A percentile compares a stretch with the other conserved stretches of the same genome.
These are phyloP conservation scores for Jamesozyma hellenica DNA, from an alignment of 805 yeast species.

Conservation along the genomic window DNA sequence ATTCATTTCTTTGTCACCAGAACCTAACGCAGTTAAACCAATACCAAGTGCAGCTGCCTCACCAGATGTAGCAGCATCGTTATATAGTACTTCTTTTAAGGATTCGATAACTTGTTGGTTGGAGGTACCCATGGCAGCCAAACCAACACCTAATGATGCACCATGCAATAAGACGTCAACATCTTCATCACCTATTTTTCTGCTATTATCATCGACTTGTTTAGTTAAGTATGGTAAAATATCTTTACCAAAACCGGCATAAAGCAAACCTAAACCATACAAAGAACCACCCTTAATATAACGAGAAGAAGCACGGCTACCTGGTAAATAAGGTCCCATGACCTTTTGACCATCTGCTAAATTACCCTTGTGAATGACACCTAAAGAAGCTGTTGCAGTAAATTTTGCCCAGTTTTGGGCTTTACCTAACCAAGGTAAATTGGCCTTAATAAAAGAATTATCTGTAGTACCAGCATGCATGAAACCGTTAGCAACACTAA, in stretches of 20 bases:
- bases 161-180: constrained; percentile 86
- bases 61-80: constrained; percentile 89
- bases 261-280: constrained; percentile 84
- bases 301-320: constrained; percentile 53
- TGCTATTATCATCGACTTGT: constrained; percentile 54
- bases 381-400: constrained; percentile 94
- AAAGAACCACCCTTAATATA: constrained; percentile 94
- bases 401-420: constrained; percentile 99
- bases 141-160: constrained; percentile 90
- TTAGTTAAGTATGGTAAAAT: constrained; percentile 67
- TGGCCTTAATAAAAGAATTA: constrained; percentile 81
- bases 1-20: constrained; percentile 58
- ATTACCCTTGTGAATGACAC: constrained; percentile 94
- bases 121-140: constrained; percentile 91
- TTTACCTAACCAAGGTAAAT: constrained; percentile 90
- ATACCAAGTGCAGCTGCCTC: constrained; percentile 94
- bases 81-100: constrained; percentile 69
- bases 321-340: constrained; percentile 85
- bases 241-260: constrained; percentile 93
- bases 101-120: constrained; percentile 68
- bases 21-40: constrained; percentile 93
- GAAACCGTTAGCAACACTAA: constrained; percentile 88
- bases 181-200: constrained; percentile 52
- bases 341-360: constrained; percentile 81
- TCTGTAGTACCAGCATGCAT: constrained; percentile 95